phyloP scores from a whole-genome alignment of 176 grass and related monocot genomes.

The Eragrostis curvula region DNA sequence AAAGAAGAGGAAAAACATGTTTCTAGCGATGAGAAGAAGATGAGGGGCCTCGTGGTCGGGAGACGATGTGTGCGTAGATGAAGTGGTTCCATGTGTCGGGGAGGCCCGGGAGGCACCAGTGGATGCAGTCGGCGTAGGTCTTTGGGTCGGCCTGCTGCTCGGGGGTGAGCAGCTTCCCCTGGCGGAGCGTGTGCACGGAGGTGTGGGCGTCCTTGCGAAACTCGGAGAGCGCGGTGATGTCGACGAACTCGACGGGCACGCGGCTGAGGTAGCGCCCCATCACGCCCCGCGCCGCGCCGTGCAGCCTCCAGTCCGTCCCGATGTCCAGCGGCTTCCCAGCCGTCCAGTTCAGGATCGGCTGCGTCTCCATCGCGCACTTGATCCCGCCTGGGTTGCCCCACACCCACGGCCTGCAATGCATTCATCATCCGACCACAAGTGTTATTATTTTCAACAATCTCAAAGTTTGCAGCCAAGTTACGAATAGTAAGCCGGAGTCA shows the following conservation, averaged over 20 bases:
- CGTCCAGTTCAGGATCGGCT: constrained; percentile 61
- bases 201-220: constrained; percentile 85
- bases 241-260: constrained; percentile 64
- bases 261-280: constrained; percentile 34
- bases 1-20: constrained; percentile 13
- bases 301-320: constrained; percentile 78
- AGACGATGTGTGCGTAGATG: constrained; percentile 64
- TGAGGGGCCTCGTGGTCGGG: constrained; percentile 41
- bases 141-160: constrained; percentile 72
- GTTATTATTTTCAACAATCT: no score
- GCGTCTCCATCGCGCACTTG: constrained; percentile 87
- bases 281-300: constrained; percentile 56
- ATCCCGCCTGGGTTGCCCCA: constrained; percentile 89
- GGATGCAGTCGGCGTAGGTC: constrained; percentile 77
- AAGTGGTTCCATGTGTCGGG: constrained; percentile 86
- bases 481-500: no score
- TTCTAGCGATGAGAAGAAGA: no score
- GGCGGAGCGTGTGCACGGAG: constrained; percentile 82
- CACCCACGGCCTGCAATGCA: constrained; percentile 59
- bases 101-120: constrained; percentile 83
- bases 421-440: neutral
- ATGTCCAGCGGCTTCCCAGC: constrained; percentile 52
- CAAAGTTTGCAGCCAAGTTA: neutral
- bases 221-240: constrained; percentile 84
- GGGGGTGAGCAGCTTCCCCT: constrained; percentile 77